Conservation (phyloP, 2,329 filamentous ascomycete species). For the Fusarium guadeloupense region DNA sequence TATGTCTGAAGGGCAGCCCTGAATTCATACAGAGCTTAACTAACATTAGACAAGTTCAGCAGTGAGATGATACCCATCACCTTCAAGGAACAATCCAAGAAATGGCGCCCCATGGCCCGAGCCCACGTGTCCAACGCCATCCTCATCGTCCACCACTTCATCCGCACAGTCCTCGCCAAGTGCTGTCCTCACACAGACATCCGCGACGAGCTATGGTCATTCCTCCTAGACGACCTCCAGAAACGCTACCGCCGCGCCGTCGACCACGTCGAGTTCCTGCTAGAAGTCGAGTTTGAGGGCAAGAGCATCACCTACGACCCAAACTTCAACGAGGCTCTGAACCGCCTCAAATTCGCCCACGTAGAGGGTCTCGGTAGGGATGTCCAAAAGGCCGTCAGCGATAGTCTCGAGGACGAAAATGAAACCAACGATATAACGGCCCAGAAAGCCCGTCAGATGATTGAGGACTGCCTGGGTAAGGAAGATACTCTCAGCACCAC, state of each 20-base stretch:
- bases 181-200: conserved; percentile 57
- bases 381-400: neutral
- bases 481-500: conserved; percentile 46
- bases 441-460: too few species aligned
- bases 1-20: conserved; percentile 35
- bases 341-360: neutral
- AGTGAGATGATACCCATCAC: conserved; percentile 52
- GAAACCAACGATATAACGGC: too few species aligned
- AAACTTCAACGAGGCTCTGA: neutral
- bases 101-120: conserved; percentile 60
- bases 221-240: conserved; percentile 59
- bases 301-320: conserved; percentile 41
- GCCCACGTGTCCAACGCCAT: conserved; percentile 63
- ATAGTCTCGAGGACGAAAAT: too few species aligned
- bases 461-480: neutral
- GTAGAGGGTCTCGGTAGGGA: neutral
- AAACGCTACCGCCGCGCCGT: conserved; percentile 58
- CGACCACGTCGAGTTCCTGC: conserved; percentile 59
- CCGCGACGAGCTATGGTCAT: conserved; percentile 51
- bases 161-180: conserved; percentile 52
- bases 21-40: neutral
- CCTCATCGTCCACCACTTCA: conserved; percentile 62
- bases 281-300: conserved; percentile 46
- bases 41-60: conserved; percentile 43
- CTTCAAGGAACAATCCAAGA: conserved; percentile 63